These are phyloP conservation scores for Naganishia antarctica DNA, from an alignment of 768 basidiomycete genomes.

Conservation along the genomic window DNA sequence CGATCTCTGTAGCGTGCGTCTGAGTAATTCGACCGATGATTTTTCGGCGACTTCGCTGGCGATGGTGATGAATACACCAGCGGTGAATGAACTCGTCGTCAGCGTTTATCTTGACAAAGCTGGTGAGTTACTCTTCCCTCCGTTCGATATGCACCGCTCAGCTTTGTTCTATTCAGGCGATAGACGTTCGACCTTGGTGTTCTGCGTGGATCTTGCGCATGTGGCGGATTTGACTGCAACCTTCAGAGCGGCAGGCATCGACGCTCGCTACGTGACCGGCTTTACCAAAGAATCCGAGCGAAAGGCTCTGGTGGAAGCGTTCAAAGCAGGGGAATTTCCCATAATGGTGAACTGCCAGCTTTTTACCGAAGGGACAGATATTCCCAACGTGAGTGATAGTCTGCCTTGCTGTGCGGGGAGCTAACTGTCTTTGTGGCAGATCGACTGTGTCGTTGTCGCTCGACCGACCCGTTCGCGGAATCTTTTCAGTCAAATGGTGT, in stretches of 20 bases:
- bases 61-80: slow-evolving; percentile 71
- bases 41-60: slow-evolving; percentile 74
- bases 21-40: slow-evolving; percentile 69
- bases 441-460: slow-evolving; percentile 83
- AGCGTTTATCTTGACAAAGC: slow-evolving; percentile 81
- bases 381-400: slow-evolving; percentile 59
- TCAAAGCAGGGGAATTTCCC: slow-evolving; percentile 69
- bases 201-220: slow-evolving; percentile 80
- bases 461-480: slow-evolving; percentile 84
- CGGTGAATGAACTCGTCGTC: slow-evolving; percentile 71
- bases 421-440: slow-evolving; percentile 37
- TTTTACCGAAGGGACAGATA: slow-evolving; percentile 88
- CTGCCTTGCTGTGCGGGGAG: slow-evolving; percentile 20
- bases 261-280: slow-evolving; percentile 75
- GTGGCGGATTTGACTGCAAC: slow-evolving; percentile 66
- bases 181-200: slow-evolving; percentile 84
- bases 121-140: slow-evolving; percentile 52
- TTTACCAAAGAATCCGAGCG: slow-evolving; percentile 64
- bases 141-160: not conserved
- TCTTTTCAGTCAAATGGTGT: slow-evolving; percentile 86
- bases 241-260: slow-evolving; percentile 71
- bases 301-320: slow-evolving; percentile 60
- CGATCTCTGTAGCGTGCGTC: slow-evolving; percentile 62
- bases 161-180: slow-evolving; percentile 48
- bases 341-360: slow-evolving; percentile 82